These are phyloP conservation scores for Mycena sp. DNA, from an alignment of 1,284 basidiomycete species.

Conservation along the genomic window DNA sequence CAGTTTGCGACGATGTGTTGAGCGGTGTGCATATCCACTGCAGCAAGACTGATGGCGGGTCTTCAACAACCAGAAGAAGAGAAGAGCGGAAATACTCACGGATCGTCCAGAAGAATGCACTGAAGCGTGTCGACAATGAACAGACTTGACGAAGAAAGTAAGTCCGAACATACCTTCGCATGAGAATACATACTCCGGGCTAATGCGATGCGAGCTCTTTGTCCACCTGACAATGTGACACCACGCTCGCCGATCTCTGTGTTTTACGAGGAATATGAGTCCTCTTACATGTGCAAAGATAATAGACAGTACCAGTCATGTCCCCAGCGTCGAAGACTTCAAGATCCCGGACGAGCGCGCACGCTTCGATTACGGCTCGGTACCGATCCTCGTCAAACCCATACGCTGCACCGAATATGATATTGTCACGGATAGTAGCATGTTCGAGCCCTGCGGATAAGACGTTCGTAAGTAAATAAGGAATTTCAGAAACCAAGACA, in stretches of 20 bases:
- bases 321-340: conserved; percentile 84
- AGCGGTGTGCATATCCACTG: conserved; percentile 91
- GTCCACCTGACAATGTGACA: conserved; percentile 82
- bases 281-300: background rate
- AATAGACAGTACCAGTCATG: conserved; percentile 65
- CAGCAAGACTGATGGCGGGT: conserved; percentile 66
- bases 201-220: conserved; percentile 80
- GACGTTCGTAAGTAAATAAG: conserved; percentile 35
- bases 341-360: conserved; percentile 81
- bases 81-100: conserved; percentile 52
- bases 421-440: conserved; percentile 84
- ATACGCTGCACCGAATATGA: conserved; percentile 77
- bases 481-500: too few species aligned
- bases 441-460: conserved; percentile 66
- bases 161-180: conserved; percentile 57
- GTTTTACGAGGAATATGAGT: background rate
- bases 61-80: background rate
- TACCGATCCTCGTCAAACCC: conserved; percentile 80
- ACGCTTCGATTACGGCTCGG: conserved; percentile 78
- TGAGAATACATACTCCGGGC: conserved; percentile 74
- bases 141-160: background rate
- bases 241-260: conserved; percentile 84
- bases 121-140: conserved; percentile 36
- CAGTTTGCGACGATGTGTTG: conserved; percentile 75
- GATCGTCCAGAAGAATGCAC: conserved; percentile 88